phyloP scores from a whole-genome alignment of 345 rosid species.

The Aquilaria malaccensis region DNA sequence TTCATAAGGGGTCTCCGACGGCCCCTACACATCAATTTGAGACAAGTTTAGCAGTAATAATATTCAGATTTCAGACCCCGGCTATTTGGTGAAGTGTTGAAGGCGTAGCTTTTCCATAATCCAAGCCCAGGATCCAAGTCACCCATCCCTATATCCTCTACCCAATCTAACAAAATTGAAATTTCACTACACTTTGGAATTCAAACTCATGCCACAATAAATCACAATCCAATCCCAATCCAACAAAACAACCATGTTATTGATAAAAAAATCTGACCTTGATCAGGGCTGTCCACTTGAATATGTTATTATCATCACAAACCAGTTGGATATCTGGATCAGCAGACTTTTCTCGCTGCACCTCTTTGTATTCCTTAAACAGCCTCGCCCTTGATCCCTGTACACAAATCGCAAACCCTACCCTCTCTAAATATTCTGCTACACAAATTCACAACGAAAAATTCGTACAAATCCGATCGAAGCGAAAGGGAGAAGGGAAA shows the following conservation, averaged over 20 bases:
- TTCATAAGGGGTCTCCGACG: conserved; percentile 96
- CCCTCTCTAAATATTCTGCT: too few relatives aligned
- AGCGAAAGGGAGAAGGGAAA: too few relatives aligned
- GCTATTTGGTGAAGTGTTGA: too few relatives aligned
- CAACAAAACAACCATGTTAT: too few relatives aligned
- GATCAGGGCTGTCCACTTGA: conserved; percentile 97
- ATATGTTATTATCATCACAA: conserved; percentile 94
- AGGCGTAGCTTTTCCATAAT: too few relatives aligned
- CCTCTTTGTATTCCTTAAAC: conserved; percentile 96
- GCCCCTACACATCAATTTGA: conserved; percentile 43
- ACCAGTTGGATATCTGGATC: conserved; percentile 93
- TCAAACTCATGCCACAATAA: too few relatives aligned
- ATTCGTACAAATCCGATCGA: too few relatives aligned
- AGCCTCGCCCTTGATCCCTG: conserved; percentile 94
- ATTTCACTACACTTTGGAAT: too few relatives aligned
- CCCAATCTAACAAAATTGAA: too few relatives aligned
- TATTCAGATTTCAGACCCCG: background rate
- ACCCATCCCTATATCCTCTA: too few relatives aligned
- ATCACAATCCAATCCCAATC: background rate
- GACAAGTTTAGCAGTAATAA: conserved; percentile 12
- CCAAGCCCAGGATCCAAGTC: too few relatives aligned
- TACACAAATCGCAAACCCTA: conserved; percentile 8
- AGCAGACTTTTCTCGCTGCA: conserved; percentile 83
- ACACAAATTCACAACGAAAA: too few relatives aligned
- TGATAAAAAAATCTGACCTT: conserved; percentile 40